Evolutionary conservation across 2,329 filamentous ascomycete species (phyloP), one percentile per base, ranked within the genome.

Genomic region (Alternaria triticimaculans): DNA sequence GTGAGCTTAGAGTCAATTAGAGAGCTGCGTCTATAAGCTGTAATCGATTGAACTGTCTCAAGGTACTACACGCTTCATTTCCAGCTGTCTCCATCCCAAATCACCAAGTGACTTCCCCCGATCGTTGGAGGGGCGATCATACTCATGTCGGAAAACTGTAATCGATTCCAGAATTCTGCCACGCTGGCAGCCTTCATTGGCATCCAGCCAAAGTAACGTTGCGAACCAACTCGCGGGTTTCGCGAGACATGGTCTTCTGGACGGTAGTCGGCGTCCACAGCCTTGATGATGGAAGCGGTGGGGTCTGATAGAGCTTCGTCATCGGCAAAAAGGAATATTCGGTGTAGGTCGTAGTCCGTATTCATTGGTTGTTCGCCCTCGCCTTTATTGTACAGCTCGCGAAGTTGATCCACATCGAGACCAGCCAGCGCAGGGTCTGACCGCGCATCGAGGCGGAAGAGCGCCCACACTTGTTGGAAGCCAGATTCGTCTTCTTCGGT

Each of bases 381-480:
- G 26, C 33, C 21, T 33, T 33, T 55, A 20, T 60, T 67, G 51
- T 67, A 71, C 23, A 63, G 28, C 50, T 56, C 26, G 37, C 66
- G 66, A 46, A 71, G 48, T 33, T 69, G 62, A 18, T 68, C 61
- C 20, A 64, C 58, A 37, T 55, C 30, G 5, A 69, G 64, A 43
- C 60, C 55, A 11, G 55, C 57, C 15, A 67, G 58, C 8, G 62
- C 51, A 46, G 50, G 21, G 23, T 69, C 62, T 41, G 62, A 66
- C 26, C 63, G 66, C 37, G 63, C 58, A 55, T 71, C 66, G 15
- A 69, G 57, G 26, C 55, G 58, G 45, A 71, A 71, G 30, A 69
- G 60, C 12, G 55, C 59, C 54, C 63, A 63, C 14, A 64, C 1
- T 11, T 56, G 37, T 37, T 66, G 64, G 14, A 67, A 58, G 10